These are phyloP conservation scores for Xylaria grammica DNA, from an alignment of 495 filamentous ascomycete genomes.

Conservation along the genomic window DNA sequence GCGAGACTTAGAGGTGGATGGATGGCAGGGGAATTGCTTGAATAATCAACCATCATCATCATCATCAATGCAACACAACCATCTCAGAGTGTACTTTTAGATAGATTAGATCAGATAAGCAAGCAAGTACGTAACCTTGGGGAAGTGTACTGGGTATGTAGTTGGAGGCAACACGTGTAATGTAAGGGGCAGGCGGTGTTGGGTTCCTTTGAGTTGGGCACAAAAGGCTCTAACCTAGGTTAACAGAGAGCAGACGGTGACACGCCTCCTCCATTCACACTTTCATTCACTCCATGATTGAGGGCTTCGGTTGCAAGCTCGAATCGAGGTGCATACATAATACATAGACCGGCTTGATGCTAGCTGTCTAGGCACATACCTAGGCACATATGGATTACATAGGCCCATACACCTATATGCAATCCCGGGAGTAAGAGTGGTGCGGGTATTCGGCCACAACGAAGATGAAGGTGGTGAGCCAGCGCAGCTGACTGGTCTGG, in stretches of 20 bases:
- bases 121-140: neutral
- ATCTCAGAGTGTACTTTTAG: no score
- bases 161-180: neutral
- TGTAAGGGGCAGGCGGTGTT: conserved; percentile 13
- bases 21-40: neutral
- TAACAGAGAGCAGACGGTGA: no score
- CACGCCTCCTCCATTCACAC: neutral
- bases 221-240: conserved; percentile 17
- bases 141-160: no score
- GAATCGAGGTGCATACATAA: conserved; percentile 5
- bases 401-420: neutral
- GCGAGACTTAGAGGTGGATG: no score
- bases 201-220: conserved; percentile 15
- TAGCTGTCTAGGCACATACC: conserved; percentile 12
- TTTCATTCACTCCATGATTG: conserved; percentile 3
- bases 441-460: conserved; percentile 8
- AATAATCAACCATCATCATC: no score
- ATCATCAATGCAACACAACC: no score
- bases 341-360: conserved; percentile 1
- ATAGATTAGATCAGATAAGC: neutral
- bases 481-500: conserved; percentile 16
- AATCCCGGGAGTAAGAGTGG: neutral
- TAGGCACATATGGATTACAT: neutral
- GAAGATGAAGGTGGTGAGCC: conserved; percentile 12
- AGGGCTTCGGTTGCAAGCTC: conserved; percentile 5